Evolutionary conservation across 768 basidiomycete genomes (phyloP), one percentile per base, ranked within the genome.

Genomic region (Hebeloma cylindrosporum): DNA sequence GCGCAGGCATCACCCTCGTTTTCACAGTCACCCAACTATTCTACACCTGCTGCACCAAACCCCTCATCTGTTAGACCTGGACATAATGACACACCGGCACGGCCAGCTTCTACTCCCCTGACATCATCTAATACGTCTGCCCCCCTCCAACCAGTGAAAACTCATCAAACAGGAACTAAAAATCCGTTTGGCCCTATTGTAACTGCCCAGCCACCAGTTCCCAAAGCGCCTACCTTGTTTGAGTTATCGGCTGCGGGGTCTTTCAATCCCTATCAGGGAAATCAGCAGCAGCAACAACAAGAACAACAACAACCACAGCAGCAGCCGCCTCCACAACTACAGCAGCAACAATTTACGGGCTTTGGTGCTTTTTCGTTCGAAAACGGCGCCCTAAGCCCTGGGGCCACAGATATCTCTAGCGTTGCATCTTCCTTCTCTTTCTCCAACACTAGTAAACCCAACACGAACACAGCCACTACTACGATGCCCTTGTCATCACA

Each of bases 161-260:
- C 93, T 5, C 94, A 98, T 62, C 82, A 87, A 61, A 99, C 96
- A 3, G 95, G 96, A 20, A 90, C 91, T 5, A 83, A 82, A 54
- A 99, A 99, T 74, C 96, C 96, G 3, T 99, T 99, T 52, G 94
- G 93, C 5, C 78, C 80, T 22, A 79, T 88, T 3, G 71, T 77
- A 4, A 73, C 75, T 7, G 68, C 79, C 17, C 78, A 83, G 1
- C 82, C 87, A 11, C 72, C 76, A 5, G 71, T 88, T 20, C 87
- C 89, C 1, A 87, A 83, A 61, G 78, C 74, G 21, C 90, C 87
- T 7, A 92, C 89, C 2, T 69, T 97, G 58, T 79, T 88, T 65
- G 88, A 96, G 58, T 66, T 97, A 10, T 77, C 83, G 32, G 39
- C 43, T 13, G 32, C 52, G 31, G 40, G 52, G 16, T 16, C 14